phyloP scores from a whole-genome alignment of 345 rosid genomes.

The Eucalyptus rudis region DNA sequence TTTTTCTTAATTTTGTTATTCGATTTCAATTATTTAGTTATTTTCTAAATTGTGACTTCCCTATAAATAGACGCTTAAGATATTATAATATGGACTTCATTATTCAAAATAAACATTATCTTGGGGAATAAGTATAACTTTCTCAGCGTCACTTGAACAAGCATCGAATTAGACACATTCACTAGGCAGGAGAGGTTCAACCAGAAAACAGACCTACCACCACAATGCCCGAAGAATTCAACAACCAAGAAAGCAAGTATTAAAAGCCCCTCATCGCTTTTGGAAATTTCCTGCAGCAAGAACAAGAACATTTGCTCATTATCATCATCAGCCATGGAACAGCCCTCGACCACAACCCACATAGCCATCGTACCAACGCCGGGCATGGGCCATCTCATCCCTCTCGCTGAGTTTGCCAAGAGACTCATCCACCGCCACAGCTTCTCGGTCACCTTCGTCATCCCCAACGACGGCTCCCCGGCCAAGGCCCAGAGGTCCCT shows the following conservation, averaged over 20 bases:
- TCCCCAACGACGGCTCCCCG: conserved; percentile 37
- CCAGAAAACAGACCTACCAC: neutral
- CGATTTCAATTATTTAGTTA: rapidly evolving
- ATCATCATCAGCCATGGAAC: conserved; percentile 8
- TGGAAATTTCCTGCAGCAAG: neutral
- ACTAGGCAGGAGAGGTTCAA: neutral
- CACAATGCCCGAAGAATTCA: neutral
- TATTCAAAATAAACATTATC: no score
- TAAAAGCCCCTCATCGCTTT: neutral
- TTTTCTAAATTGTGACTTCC: no score
- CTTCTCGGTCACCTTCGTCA: conserved; percentile 27
- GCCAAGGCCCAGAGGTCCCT: conserved; percentile 24
- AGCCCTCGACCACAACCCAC: conserved; percentile 13
- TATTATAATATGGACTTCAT: no score
- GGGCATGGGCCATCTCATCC: conserved; percentile 82
- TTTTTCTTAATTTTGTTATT: no score
- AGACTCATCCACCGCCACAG: conserved; percentile 22
- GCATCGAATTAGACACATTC: neutral
- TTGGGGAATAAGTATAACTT: no score
- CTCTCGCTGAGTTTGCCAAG: conserved; percentile 54
- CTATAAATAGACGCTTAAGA: no score
- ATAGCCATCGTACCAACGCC: conserved; percentile 44
- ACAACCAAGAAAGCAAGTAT: neutral
- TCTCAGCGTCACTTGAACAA: neutral
- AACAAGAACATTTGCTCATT: neutral